Evolutionary conservation across 1,284 basidiomycete genomes (phyloP).

Genomic region (Trametes sp.): DNA sequence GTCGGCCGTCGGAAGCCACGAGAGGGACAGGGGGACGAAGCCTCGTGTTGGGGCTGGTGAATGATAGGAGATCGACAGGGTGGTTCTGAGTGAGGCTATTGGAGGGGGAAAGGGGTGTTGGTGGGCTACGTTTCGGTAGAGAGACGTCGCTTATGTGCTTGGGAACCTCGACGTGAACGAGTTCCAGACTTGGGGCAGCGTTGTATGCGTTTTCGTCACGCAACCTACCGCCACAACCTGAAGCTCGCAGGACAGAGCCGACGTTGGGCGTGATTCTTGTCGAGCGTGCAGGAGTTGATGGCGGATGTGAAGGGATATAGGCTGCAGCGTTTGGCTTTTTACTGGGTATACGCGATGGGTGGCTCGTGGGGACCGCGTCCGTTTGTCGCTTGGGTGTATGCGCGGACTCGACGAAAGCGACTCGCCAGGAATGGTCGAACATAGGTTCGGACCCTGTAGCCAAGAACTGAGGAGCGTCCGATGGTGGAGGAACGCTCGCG

Average conservation of each 20-base stretch:
- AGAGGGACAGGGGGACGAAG: not conserved
- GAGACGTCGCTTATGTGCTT: not conserved
- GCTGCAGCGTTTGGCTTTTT: not conserved
- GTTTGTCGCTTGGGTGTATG: not conserved
- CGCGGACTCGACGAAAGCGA: conserved; percentile 12
- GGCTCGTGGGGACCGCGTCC: not conserved
- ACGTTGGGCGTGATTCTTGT: no score
- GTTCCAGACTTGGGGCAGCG: not conserved
- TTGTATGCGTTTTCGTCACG: not conserved
- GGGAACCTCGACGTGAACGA: not conserved
- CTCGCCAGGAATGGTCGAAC: conserved; percentile 28
- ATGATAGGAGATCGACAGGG: not conserved
- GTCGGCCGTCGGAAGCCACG: not conserved
- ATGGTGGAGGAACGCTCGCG: not conserved
- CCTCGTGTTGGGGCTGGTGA: not conserved
- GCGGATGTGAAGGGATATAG: not conserved
- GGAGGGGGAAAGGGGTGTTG: not conserved
- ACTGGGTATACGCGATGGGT: not conserved
- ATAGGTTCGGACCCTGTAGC: conserved; percentile 24
- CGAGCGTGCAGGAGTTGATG: not conserved
- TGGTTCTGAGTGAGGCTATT: not conserved
- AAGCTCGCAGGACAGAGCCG: not conserved
- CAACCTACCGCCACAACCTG: not conserved
- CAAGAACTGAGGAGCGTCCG: not conserved
- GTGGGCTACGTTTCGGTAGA: no score